Evolutionary conservation across 495 filamentous ascomycete species (phyloP).

Genomic region (Aspergillus baeticus): DNA sequence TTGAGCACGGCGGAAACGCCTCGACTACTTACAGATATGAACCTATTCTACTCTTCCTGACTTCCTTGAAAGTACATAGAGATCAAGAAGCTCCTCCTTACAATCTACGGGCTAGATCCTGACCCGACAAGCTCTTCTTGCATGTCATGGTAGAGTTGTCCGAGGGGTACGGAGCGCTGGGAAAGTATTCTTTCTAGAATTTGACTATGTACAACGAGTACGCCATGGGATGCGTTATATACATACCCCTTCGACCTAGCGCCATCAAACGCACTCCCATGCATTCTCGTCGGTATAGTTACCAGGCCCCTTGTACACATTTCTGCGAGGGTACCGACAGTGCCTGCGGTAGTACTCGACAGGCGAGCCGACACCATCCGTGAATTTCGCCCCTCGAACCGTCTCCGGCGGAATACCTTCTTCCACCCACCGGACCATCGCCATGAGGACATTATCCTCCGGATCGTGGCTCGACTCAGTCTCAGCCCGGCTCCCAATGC

Average conservation of each 20-base stretch:
- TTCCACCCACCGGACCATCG: conserved; percentile 63
- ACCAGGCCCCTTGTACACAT: conserved; percentile 38
- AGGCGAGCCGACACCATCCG: conserved; percentile 33
- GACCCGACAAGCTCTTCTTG: no score
- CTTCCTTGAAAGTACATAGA: no score
- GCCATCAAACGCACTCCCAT: conserved; percentile 34
- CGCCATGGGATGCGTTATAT: no score
- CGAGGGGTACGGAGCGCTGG: no score
- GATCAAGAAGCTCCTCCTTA: no score
- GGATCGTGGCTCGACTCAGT: conserved; percentile 32
- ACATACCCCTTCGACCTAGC: not conserved
- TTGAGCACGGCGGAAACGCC: no score
- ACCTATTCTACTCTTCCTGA: no score
- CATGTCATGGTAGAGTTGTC: no score
- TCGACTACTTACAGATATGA: not conserved
- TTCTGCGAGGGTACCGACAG: conserved; percentile 39
- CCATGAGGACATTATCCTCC: conserved; percentile 48
- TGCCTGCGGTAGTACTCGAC: conserved; percentile 41
- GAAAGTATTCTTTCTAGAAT: no score
- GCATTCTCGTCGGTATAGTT: conserved; percentile 41
- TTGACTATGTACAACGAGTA: no score
- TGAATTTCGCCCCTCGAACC: conserved; percentile 53
- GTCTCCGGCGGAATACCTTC: conserved; percentile 53
- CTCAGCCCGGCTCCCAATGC: conserved; percentile 46
- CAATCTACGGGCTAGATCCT: no score